Evolutionary conservation across 2,329 filamentous ascomycete species (phyloP).

Genomic region (Ophiostoma sp.): DNA sequence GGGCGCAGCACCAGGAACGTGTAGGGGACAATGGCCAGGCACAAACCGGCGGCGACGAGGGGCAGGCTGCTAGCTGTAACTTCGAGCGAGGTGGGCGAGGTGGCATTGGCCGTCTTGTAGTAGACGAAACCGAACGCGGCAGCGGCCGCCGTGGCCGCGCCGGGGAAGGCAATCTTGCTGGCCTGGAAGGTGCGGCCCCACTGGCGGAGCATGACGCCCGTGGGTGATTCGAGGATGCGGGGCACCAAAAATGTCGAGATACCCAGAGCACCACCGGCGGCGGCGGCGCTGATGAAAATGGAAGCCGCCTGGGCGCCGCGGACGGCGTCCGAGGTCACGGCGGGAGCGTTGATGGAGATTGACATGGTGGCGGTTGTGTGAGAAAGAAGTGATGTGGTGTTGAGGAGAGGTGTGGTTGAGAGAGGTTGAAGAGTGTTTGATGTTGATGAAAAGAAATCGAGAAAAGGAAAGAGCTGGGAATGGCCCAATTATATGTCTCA

Average conservation of each 20-base stretch:
- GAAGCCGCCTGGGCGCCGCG: slow-evolving; percentile 51
- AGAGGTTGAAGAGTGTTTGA: neutral
- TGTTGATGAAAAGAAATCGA: neutral
- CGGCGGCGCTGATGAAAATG: slow-evolving; percentile 51
- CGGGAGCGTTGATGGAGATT: slow-evolving; percentile 8
- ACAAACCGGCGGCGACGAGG: slow-evolving; percentile 46
- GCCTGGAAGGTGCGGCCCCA: slow-evolving; percentile 49
- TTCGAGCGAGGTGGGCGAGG: slow-evolving; percentile 23
- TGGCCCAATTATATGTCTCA: slow-evolving; percentile 13
- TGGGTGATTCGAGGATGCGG: slow-evolving; percentile 55
- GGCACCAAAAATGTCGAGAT: slow-evolving; percentile 51
- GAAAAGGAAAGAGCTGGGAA: neutral
- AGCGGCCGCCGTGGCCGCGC: slow-evolving; percentile 43
- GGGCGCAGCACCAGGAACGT: slow-evolving; percentile 48
- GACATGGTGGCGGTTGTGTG: neutral
- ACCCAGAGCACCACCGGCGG: slow-evolving; percentile 42
- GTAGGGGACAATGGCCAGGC: slow-evolving; percentile 53
- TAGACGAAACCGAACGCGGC: slow-evolving; percentile 47
- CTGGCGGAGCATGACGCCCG: slow-evolving; percentile 55
- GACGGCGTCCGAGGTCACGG: neutral
- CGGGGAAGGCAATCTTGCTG: slow-evolving; percentile 44
- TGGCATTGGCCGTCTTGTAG: slow-evolving; percentile 22
- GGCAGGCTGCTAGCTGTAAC: slow-evolving; percentile 46
- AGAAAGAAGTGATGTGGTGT: neutral
- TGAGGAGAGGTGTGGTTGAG: neutral